Base-by-base conservation (phyloP, 441 rosid species). In the Dalechampia spathulata region DNA sequence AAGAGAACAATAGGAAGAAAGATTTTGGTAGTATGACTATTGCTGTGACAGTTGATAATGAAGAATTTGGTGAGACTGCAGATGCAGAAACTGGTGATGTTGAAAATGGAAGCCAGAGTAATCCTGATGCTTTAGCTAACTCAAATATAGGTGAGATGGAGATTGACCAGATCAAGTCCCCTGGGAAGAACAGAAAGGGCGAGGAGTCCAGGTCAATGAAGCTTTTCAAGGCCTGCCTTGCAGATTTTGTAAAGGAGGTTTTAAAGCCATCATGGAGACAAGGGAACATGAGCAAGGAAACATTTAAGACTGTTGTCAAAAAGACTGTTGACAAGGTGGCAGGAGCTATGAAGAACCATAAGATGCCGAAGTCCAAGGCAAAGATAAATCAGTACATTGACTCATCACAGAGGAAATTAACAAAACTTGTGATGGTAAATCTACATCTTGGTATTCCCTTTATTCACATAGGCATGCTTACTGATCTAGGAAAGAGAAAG, bases 231-330 rank as follows among this genome's bases (percentile, higher is more conserved):
- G 76, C 69, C 36, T 74, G 79, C 51, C 79, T 87, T 64, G 95
- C 96, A 27, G 76, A 80, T 62, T 90, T 90, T 67, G 96, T 90
- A 20, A 90, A 90, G 78, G 98, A 81, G 64, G 79, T 85, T 69
- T 68, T 87, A 45, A 83, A 79, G 77, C 98, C 98, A 3, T 85
- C 92, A 5, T 90, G 96, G 98, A 75, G 79, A 45, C 88, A 90
- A 63, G 95, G 98, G 65, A 82, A 83, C 60, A 90, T 90, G 95
- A 90, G 96, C 74, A 90, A 87, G 76, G 96, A 90, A 68, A 91
- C 96, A 49, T 90, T 87, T 60, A 90, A 90, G 75, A 90, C 88
- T 43, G 84, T 90, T 49, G 95, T 87, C 52, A 87, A 87, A 79
- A 87, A 90, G 73, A 82, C 80, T 4, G 96, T 90, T 38, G 98